These are phyloP conservation scores for Marsdenia floribunda DNA, from an alignment of 257 asterid genomes.

Conservation along the genomic window DNA sequence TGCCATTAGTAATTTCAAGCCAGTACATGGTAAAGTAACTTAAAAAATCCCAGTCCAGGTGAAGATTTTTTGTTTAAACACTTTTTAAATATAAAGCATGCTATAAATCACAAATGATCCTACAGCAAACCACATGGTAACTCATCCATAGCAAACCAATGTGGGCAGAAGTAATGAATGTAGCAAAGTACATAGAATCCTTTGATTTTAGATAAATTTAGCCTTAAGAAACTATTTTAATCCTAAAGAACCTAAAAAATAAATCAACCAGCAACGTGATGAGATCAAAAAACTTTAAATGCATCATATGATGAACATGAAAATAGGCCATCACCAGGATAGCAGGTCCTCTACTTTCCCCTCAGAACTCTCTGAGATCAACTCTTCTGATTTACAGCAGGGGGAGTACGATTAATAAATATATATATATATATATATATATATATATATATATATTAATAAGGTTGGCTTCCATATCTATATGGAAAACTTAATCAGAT, in stretches of 20 bases:
- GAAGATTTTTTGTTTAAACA: background rate
- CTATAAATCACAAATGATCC: background rate
- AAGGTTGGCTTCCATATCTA: background rate
- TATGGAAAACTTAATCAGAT: background rate
- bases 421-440: background rate
- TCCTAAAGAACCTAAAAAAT: background rate
- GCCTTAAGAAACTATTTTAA: background rate
- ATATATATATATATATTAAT: background rate
- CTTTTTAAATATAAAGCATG: background rate
- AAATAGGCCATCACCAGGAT: background rate
- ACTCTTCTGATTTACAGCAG: background rate
- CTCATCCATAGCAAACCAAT: background rate
- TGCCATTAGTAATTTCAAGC: background rate
- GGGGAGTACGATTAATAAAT: background rate
- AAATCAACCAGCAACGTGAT: background rate
- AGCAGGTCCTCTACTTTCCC: background rate
- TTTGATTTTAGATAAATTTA: background rate
- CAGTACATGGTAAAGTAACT: background rate
- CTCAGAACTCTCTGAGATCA: background rate
- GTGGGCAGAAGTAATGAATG: background rate
- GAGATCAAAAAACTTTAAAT: background rate
- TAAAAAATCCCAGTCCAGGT: background rate
- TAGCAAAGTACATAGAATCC: background rate
- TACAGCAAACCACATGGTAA: too few species aligned
- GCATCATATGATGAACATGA: background rate